phyloP scores from a whole-genome alignment of 208 protist genomes.

The Trypanosoma platydactyli region DNA sequence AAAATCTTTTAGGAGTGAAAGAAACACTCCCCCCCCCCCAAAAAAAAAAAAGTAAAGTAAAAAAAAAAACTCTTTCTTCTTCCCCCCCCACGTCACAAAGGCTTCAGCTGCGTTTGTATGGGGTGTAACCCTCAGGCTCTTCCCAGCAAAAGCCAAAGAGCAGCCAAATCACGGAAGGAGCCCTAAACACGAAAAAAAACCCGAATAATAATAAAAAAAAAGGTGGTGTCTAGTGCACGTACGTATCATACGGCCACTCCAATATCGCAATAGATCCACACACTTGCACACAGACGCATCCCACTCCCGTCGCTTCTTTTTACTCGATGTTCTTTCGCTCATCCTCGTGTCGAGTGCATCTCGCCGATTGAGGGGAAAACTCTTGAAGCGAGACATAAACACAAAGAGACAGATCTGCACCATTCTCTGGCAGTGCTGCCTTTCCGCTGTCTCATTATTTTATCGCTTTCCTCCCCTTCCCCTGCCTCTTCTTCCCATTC shows the following conservation, averaged over 20 bases:
- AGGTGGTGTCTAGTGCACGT: no score
- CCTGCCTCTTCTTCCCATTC: constrained; percentile 22
- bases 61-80: no score
- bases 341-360: no score
- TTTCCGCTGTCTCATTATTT: constrained; percentile 6
- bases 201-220: background rate
- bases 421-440: no score
- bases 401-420: background rate
- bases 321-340: background rate
- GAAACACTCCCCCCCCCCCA: no score
- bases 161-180: background rate
- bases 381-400: background rate
- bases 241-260: background rate
- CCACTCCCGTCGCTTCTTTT: background rate
- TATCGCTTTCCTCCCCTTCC: constrained; percentile 1
- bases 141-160: background rate
- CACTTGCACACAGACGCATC: background rate
- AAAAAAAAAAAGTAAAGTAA: background rate
- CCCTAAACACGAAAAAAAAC: background rate
- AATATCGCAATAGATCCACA: no score
- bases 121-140: no score
- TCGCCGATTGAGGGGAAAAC: no score
- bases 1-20: no score
- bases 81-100: no score
- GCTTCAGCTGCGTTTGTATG: no score